phyloP scores from a whole-genome alignment of 2,329 filamentous ascomycete genomes.

The Curvularia verruculosa region DNA sequence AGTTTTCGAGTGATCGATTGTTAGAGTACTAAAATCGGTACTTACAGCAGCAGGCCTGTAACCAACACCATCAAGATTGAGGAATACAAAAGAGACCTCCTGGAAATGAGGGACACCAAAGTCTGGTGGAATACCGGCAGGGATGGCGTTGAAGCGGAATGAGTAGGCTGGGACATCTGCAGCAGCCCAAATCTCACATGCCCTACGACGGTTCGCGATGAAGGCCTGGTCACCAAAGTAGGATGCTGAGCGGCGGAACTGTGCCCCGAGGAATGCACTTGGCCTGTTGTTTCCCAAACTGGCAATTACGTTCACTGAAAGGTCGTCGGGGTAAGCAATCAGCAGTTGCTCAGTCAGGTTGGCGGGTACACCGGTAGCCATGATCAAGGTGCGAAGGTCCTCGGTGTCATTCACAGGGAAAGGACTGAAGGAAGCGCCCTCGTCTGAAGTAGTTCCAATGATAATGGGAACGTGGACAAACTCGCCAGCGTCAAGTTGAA shows the following conservation, averaged over 20 bases:
- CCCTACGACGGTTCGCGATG: slow-evolving; percentile 62
- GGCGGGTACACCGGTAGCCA: slow-evolving; percentile 33
- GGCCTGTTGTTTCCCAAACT: slow-evolving; percentile 29
- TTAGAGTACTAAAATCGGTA: not conserved
- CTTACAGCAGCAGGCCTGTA: slow-evolving; percentile 44
- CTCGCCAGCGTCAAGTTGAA: slow-evolving; percentile 62
- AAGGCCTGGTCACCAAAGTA: slow-evolving; percentile 61
- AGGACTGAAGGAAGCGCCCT: slow-evolving; percentile 64
- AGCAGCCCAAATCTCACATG: slow-evolving; percentile 59
- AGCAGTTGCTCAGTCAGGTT: slow-evolving; percentile 33
- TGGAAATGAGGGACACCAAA: slow-evolving; percentile 62
- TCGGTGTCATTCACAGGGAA: slow-evolving; percentile 61
- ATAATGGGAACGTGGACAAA: slow-evolving; percentile 71
- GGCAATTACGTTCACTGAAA: slow-evolving; percentile 34
- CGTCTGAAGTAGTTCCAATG: slow-evolving; percentile 68
- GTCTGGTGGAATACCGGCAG: slow-evolving; percentile 52
- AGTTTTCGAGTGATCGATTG: not conserved
- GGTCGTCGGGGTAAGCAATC: slow-evolving; percentile 39
- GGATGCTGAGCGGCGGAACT: slow-evolving; percentile 62
- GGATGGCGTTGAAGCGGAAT: slow-evolving; percentile 66
- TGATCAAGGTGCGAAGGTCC: slow-evolving; percentile 57
- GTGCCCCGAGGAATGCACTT: slow-evolving; percentile 34
- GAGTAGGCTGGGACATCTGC: slow-evolving; percentile 61
- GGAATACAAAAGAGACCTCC: slow-evolving; percentile 57
- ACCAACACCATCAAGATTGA: slow-evolving; percentile 53